A percentile compares a stretch with the other conserved stretches of the same genome.
Conservation (phyloP, 2,329 filamentous ascomycete genomes). For the Xylariales sp. region DNA sequence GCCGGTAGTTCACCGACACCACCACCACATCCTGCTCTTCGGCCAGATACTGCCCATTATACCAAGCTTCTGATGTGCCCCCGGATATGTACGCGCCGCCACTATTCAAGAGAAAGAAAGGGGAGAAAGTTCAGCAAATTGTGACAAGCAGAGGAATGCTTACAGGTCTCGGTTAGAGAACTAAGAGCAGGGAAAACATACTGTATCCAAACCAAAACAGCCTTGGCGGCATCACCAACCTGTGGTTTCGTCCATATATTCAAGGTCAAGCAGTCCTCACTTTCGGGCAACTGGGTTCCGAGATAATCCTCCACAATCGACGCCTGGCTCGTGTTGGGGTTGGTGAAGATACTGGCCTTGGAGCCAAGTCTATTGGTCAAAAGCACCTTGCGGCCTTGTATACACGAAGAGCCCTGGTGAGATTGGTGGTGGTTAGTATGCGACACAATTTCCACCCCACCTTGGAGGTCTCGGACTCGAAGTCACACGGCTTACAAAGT, state of each 20-base stretch:
- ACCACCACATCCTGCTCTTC: slow-evolving; percentile 3
- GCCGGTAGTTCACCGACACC: slow-evolving; percentile 5
- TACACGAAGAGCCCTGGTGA: no score
- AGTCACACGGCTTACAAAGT: slow-evolving; percentile 4
- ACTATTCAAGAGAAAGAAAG: neutral
- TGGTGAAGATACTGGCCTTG: no score
- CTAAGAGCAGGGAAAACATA: neutral
- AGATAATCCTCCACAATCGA: slow-evolving; percentile 8
- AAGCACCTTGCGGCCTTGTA: no score
- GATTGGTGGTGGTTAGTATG: neutral
- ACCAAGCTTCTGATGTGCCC: slow-evolving; percentile 1
- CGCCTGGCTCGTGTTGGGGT: no score
- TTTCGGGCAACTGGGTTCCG: slow-evolving; percentile 2
- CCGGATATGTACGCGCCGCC: slow-evolving; percentile 2
- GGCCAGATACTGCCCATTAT: slow-evolving; percentile 2
- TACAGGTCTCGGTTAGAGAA: neutral
- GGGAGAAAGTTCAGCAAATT: neutral
- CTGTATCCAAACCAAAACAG: neutral
- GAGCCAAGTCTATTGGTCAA: no score
- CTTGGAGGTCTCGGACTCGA: slow-evolving; percentile 1
- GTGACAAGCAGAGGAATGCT: neutral
- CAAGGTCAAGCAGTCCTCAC: slow-evolving; percentile 28
- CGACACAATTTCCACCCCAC: neutral
- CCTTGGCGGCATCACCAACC: slow-evolving; percentile 1
- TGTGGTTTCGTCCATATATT: slow-evolving; percentile 29